Evolutionary conservation across 139 green algal genomes (phyloP).

Genomic region (Coccomyxa sp.): DNA sequence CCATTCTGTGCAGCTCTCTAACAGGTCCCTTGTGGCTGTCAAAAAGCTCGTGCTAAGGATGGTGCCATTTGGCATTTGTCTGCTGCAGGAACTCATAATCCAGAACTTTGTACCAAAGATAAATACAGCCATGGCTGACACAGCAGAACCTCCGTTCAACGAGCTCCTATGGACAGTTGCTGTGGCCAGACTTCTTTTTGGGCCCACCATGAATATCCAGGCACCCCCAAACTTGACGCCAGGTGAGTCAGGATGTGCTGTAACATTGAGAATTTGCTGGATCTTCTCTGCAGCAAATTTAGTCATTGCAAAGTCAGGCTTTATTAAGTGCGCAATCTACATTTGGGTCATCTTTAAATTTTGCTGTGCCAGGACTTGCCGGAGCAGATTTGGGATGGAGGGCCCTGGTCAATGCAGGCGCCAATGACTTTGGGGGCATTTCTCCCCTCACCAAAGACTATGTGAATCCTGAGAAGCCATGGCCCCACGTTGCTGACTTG

Average conservation of each 20-base stretch:
- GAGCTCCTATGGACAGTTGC: slow-evolving; percentile 77
- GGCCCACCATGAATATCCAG: slow-evolving; percentile 66
- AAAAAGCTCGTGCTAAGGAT: background rate
- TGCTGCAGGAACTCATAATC: slow-evolving; percentile 79
- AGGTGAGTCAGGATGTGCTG: background rate
- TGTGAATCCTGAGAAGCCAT: slow-evolving; percentile 79
- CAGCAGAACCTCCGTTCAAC: slow-evolving; percentile 44
- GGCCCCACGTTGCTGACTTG: slow-evolving; percentile 71
- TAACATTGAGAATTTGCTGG: background rate
- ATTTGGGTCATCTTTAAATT: no score
- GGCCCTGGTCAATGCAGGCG: slow-evolving; percentile 66
- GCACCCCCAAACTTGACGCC: slow-evolving; percentile 82
- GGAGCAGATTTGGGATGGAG: slow-evolving; percentile 39
- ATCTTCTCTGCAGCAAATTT: background rate
- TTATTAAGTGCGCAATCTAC: no score
- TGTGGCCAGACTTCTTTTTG: slow-evolving; percentile 72
- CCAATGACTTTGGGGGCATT: slow-evolving; percentile 87
- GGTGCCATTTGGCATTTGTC: background rate
- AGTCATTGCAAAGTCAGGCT: no score
- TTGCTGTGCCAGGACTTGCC: no score
- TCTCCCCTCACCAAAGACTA: slow-evolving; percentile 78
- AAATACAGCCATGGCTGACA: slow-evolving; percentile 60
- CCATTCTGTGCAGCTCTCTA: no score
- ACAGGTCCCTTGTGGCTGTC: no score
- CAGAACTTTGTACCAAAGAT: slow-evolving; percentile 82